Base-by-base conservation (phyloP, 1,139 yeast species). In the Waltiozyma solani region DNA sequence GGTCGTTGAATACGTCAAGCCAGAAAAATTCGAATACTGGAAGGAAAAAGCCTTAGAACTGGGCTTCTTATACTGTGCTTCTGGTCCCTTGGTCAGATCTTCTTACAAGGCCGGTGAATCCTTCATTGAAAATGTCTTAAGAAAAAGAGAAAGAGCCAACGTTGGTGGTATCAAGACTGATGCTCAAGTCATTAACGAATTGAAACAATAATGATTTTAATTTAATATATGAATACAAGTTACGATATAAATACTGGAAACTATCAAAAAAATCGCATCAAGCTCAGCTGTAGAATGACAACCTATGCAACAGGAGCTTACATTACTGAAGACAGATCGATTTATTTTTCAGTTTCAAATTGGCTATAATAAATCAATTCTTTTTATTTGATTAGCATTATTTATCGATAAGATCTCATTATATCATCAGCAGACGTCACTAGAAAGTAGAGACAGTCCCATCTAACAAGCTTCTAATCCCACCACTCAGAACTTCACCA, bases 31-130 rank as follows among this genome's bases (percentile, higher is more conserved):
- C 58, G 95, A 87, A 44, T 71, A 81, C 59, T 93, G 98, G 98
- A 85, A 80, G 57, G 78, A 83, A 44, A 72, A 70, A 19, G 98
- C 98, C 0, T 42, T 62, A 33, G 86, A 82, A 35, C 65, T 89
- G 76, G 98, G 98, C 1, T 93, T 93, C 70, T 66, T 87, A 39
- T 91, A 93, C 57, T 94, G 96, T 58, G 98, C 98, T 3, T 81
- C 94, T 50, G 98, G 98, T 4, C 98, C 99, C 7, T 70, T 93
- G 53, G 97, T 93, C 14, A 76, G 99, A 59, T 86, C 96, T 1
- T 84, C 95, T 2, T 93, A 93, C 63, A 93, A 91, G 62, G 99
- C 99, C 15, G 99, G 99, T 45, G 99, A 93, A 61, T 87, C 95
- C 1, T 93, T 87, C 54, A 89, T 93, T 53, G 98, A 93, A 62